Evolutionary conservation across 257 asterid genomes (phyloP).

Genomic region (Solanum gandarillasii): DNA sequence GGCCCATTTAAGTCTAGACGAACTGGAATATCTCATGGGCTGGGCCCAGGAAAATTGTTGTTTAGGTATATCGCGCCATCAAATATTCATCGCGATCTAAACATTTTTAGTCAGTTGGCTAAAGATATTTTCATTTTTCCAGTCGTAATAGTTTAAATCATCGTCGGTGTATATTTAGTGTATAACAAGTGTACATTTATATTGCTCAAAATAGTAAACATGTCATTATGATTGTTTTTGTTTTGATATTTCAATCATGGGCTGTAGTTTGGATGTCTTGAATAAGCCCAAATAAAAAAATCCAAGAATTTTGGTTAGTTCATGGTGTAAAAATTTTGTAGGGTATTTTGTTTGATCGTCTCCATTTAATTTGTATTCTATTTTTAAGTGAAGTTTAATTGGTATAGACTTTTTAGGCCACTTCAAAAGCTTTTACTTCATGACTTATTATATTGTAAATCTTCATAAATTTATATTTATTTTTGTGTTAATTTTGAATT

Average conservation of each 20-base stretch:
- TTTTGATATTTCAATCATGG: neutral
- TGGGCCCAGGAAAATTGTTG: neutral
- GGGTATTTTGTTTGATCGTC: neutral
- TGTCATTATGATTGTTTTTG: neutral
- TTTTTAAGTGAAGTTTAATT: too few relatives aligned
- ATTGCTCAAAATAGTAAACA: neutral
- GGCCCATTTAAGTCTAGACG: neutral
- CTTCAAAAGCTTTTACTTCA: neutral
- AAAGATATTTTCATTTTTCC: too few relatives aligned
- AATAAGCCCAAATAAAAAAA: neutral
- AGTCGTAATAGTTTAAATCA: too few relatives aligned
- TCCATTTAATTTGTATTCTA: neutral
- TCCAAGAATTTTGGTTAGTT: neutral
- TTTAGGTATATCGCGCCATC: neutral
- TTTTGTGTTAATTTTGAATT: neutral
- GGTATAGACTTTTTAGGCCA: too few relatives aligned
- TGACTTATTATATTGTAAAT: neutral
- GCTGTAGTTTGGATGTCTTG: neutral
- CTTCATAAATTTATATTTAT: neutral
- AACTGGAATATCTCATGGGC: neutral
- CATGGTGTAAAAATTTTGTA: neutral
- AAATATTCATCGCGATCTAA: neutral
- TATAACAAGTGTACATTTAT: neutral
- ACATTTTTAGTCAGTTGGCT: neutral
- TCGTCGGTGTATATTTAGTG: too few relatives aligned